Conservation (phyloP, 352 stramenopile species). For the Elongisporangium senticosum region DNA sequence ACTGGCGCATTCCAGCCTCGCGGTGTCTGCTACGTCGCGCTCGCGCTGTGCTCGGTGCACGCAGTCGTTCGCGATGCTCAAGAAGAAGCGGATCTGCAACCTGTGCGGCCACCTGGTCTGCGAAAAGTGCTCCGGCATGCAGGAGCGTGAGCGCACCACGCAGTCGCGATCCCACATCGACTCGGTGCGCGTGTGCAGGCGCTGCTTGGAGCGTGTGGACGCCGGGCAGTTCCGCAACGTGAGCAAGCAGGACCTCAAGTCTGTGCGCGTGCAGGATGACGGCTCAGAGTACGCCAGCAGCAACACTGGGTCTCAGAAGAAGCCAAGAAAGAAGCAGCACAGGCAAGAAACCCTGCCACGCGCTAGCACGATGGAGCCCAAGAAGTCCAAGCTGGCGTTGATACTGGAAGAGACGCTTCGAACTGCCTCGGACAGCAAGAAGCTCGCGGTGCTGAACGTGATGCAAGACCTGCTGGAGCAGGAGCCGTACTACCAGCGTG, state of each 20-base stretch:
- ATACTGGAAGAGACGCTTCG: not conserved
- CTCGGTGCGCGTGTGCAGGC: conserved; percentile 35
- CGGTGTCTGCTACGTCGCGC: conserved; percentile 19
- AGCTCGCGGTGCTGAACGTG: not conserved
- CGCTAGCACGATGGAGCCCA: not conserved
- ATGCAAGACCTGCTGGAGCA: not conserved
- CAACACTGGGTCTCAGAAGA: not conserved
- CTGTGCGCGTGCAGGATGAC: not conserved
- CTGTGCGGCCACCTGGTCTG: conserved; percentile 50
- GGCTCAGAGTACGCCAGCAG: not conserved
- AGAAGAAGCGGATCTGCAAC: conserved; percentile 30
- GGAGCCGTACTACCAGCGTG: not conserved
- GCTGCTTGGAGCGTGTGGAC: conserved; percentile 37
- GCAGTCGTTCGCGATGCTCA: conserved; percentile 25
- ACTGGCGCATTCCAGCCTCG: conserved; percentile 19
- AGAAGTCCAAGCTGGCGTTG: not conserved
- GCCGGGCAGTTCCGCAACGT: conserved; percentile 30
- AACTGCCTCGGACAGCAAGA: not conserved
- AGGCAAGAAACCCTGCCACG: not conserved
- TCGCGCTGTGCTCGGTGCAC: conserved; percentile 36
- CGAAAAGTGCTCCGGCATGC: conserved; percentile 33
- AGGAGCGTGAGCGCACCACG: conserved; percentile 29
- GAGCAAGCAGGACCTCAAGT: conserved; percentile 25
- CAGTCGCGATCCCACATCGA: conserved; percentile 20
- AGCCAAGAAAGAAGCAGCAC: not conserved